Evolutionary conservation across 768 basidiomycete genomes (phyloP), one percentile per base, ranked within the genome.

Genomic region (Xerocomus brunneocitrinus): DNA sequence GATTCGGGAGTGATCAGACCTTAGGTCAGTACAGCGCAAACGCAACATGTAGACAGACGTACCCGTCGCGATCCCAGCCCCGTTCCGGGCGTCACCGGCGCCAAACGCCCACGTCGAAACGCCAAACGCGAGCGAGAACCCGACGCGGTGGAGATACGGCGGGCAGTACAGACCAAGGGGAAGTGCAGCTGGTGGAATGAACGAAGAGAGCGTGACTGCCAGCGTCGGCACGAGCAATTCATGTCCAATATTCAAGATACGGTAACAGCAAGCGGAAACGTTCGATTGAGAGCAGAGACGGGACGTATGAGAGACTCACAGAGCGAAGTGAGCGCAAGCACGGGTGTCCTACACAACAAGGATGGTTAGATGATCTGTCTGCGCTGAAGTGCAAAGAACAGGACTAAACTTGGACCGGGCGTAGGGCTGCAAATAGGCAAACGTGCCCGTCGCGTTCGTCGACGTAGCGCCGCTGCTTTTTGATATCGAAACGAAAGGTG

Each of bases 71-170:
- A 78, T 74, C 0, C 78, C 78, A 48, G 73, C 70, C 1, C 78
- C 78, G 50, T 79, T 78, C 28, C 71, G 62, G 30, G 54, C 54
- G 39, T 78, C 77, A 3, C 76, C 76, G 6, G 65, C 25, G 5
- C 64, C 50, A 35, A 78, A 54, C 2, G 77, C 71, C 58, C 76
- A 78, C 1, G 75, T 76, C 2, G 76, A 71, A 1, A 77, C 77
- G 0, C 69, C 71, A 42, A 79, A 76, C 14, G 74, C 67, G 7
- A 74, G 56, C 10, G 73, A 68, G 55, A 79, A 79, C 3, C 76
- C 76, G 3, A 76, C 60, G 3, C 76, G 71, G 8, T 74, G 67
- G 24, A 75, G 64, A 54, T 77, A 71, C 3, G 74, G 76, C 0
- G 76, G 76, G n/a, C 73, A 66, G 54, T 65, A 66, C 0, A 63